Conservation (phyloP, 169 alveolate species). For the Hammondia hammondi region DNA sequence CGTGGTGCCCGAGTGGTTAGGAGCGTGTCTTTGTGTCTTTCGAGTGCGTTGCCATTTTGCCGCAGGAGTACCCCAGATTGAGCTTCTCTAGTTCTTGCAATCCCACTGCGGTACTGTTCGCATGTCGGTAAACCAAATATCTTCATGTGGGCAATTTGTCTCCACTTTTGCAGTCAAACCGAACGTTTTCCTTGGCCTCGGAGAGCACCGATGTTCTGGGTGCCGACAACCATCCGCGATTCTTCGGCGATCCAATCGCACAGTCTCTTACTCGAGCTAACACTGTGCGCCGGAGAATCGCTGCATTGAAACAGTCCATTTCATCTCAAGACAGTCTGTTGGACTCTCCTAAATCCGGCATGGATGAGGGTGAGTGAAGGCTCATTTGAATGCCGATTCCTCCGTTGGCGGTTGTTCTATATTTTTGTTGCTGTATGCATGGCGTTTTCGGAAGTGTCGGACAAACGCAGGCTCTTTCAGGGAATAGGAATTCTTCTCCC, state of each 20-base stretch:
- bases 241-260: not conserved
- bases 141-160: too few relatives aligned
- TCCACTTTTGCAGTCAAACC: not conserved
- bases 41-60: too few relatives aligned
- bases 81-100: too few relatives aligned
- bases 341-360: not conserved
- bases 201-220: not conserved
- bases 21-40: too few relatives aligned
- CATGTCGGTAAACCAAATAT: too few relatives aligned
- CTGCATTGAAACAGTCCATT: not conserved
- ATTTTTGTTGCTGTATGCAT: too few relatives aligned
- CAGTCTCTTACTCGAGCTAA: not conserved
- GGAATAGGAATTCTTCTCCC: too few relatives aligned
- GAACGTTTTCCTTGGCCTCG: not conserved
- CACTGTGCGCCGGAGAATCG: not conserved
- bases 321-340: not conserved
- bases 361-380: not conserved
- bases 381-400: not conserved
- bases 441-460: too few relatives aligned
- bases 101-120: too few relatives aligned
- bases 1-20: too few relatives aligned
- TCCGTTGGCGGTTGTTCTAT: not conserved
- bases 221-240: not conserved
- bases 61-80: too few relatives aligned
- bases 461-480: too few relatives aligned